Evolutionary conservation across 768 basidiomycete species (phyloP).

Genomic region (Strobilomyces confusus): DNA sequence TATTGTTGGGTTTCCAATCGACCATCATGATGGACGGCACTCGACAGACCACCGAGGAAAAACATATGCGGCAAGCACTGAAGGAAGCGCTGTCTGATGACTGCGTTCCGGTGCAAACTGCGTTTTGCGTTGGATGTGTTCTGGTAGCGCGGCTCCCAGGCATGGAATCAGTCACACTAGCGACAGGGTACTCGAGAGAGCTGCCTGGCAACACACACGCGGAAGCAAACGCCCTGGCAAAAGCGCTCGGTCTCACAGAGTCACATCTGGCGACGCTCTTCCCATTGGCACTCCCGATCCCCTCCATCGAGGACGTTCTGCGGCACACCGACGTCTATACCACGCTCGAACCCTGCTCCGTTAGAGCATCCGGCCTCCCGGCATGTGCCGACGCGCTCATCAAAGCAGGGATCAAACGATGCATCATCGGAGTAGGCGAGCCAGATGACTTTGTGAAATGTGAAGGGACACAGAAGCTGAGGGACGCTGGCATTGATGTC

Average conservation of each 20-base stretch:
- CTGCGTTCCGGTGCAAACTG: constrained; percentile 65
- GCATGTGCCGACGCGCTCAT: constrained; percentile 87
- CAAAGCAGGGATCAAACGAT: constrained; percentile 61
- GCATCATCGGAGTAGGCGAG: constrained; percentile 87
- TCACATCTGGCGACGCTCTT: constrained; percentile 44
- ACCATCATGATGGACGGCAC: constrained; percentile 1
- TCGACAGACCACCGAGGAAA: constrained; percentile 8
- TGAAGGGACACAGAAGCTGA: constrained; percentile 75
- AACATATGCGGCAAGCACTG: constrained; percentile 61
- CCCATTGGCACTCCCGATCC: constrained; percentile 29
- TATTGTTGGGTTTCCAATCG: neutral
- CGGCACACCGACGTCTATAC: constrained; percentile 77
- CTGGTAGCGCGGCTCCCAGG: constrained; percentile 49
- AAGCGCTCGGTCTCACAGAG: constrained; percentile 48
- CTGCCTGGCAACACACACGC: constrained; percentile 94
- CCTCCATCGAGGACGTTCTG: constrained; percentile 44
- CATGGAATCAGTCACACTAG: constrained; percentile 48
- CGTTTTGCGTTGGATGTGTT: constrained; percentile 91
- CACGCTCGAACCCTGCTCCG: constrained; percentile 94
- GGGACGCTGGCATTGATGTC: constrained; percentile 68
- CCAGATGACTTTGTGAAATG: constrained; percentile 94
- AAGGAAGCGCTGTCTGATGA: constrained; percentile 55
- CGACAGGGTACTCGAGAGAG: constrained; percentile 88
- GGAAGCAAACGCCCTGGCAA: constrained; percentile 88
- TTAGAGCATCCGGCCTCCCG: constrained; percentile 79